These are phyloP conservation scores for Camellia granthamiana DNA, from an alignment of 148 eudicot genomes.

Conservation along the genomic window DNA sequence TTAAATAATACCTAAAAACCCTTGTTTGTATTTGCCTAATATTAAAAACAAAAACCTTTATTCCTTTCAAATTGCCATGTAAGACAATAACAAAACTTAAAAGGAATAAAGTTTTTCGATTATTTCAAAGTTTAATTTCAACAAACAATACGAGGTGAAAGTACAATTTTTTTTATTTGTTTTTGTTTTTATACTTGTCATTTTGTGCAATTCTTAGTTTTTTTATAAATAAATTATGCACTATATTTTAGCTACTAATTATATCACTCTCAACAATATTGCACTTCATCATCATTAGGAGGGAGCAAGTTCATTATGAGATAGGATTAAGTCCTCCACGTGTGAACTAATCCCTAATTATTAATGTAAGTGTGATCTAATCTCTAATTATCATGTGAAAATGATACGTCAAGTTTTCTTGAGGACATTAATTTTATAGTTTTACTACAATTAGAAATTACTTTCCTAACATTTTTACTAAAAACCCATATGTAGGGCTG, in stretches of 20 bases:
- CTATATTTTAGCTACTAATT: constrained; percentile 8
- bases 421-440: background rate
- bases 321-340: constrained; percentile 5
- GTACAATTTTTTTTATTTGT: background rate
- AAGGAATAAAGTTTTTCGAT: background rate
- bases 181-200: background rate
- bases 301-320: background rate
- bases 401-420: constrained; percentile 13
- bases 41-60: too few species aligned
- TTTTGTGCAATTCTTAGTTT: background rate
- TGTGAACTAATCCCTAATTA: constrained; percentile 12
- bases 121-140: background rate
- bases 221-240: background rate
- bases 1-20: too few species aligned
- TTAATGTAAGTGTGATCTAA: background rate
- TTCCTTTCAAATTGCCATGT: background rate
- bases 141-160: background rate
- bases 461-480: too few species aligned
- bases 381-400: constrained; percentile 4
- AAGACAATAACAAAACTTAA: background rate
- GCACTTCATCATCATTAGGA: background rate
- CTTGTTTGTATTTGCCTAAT: too few species aligned
- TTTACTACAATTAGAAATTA: background rate
- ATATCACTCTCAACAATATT: background rate
- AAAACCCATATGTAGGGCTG: too few species aligned